These are phyloP conservation scores for Mortierella sp. DNA, from an alignment of 371 early-diverging fungal species.

Conservation along the genomic window DNA sequence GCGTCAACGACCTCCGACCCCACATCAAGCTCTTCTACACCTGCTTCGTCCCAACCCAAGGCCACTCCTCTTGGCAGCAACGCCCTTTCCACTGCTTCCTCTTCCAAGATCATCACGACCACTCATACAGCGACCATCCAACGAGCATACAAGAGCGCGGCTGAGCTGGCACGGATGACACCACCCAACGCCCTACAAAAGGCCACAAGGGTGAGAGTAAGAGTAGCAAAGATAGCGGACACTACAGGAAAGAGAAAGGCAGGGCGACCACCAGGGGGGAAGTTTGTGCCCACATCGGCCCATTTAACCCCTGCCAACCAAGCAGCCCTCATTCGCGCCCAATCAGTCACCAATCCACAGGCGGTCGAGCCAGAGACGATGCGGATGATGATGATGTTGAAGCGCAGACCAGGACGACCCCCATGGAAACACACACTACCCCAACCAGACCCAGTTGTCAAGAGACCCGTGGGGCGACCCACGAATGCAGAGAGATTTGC, in stretches of 20 bases:
- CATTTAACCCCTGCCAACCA: conserved; percentile 20
- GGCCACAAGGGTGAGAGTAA: background rate
- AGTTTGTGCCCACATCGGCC: conserved; percentile 2
- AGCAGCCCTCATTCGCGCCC: conserved; percentile 14
- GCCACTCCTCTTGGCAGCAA: background rate
- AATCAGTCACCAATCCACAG: conserved; percentile 6
- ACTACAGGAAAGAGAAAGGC: conserved; percentile 7
- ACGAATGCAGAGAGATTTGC: conserved; percentile 19
- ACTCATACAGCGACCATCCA: background rate
- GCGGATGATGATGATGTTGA: conserved; percentile 3
- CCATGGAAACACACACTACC: conserved; percentile 17
- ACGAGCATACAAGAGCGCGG: conserved; percentile 7
- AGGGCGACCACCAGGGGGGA: conserved; percentile 14
- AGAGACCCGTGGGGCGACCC: conserved; percentile 31
- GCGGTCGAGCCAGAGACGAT: background rate
- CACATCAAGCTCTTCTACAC: background rate
- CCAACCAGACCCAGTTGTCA: conserved; percentile 6
- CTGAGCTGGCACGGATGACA: conserved; percentile 1
- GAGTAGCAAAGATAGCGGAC: background rate
- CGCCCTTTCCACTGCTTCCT: background rate
- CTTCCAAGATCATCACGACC: background rate
- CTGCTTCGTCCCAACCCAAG: background rate
- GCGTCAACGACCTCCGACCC: background rate
- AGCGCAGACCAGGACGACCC: conserved; percentile 31
- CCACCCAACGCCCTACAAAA: background rate